Conservation (phyloP, 78 protist species). For the Dictyostelium purpureum region DNA sequence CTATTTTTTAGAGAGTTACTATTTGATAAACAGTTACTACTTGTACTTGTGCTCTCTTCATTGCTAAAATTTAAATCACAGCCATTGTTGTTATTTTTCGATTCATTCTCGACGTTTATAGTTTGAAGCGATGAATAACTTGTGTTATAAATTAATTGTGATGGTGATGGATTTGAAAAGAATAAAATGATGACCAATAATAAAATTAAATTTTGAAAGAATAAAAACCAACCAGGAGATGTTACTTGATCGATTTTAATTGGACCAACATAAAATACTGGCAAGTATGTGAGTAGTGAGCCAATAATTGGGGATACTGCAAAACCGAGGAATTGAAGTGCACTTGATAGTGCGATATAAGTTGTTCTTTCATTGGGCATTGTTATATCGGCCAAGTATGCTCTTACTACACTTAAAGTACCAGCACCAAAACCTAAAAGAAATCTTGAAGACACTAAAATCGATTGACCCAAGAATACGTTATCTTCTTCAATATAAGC, state of each 20-base stretch:
- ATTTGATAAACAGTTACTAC: background rate
- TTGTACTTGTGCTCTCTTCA: background rate
- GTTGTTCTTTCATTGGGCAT: constrained; percentile 30
- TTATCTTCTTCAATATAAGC: background rate
- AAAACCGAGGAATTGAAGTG: constrained; percentile 59
- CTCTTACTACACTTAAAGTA: constrained; percentile 26
- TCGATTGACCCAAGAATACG: background rate
- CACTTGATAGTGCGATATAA: constrained; percentile 29
- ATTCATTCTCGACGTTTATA: background rate
- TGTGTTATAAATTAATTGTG: background rate
- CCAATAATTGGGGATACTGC: constrained; percentile 33
- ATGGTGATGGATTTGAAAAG: background rate
- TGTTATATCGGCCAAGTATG: constrained; percentile 33
- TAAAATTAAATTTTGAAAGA: background rate
- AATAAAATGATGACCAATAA: background rate
- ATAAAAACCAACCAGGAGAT: constrained; percentile 30
- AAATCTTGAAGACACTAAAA: background rate
- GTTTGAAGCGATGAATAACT: background rate
- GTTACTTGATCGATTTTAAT: background rate
- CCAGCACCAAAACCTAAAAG: constrained; percentile 45
- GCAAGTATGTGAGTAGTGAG: background rate
- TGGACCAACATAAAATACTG: background rate
- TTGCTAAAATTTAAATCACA: background rate
- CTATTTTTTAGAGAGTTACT: background rate
- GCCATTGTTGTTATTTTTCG: background rate